Percentiles rank a stretch among this genome's conserved stretches.
Evolutionary conservation across 257 asterid species (phyloP).

Genomic region (Misopates orontium): DNA sequence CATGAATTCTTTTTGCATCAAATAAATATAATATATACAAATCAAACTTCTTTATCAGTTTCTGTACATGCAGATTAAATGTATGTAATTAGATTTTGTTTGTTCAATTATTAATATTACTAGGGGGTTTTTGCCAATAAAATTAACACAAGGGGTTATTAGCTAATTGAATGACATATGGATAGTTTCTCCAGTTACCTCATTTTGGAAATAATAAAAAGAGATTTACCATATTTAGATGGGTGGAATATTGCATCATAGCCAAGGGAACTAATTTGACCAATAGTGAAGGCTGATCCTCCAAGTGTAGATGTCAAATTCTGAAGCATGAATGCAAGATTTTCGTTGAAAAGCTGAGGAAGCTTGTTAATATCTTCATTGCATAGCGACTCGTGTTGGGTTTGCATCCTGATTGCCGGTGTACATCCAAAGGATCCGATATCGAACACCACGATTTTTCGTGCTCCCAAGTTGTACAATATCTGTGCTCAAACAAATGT

Average conservation of each 20-base stretch:
- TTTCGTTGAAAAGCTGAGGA: constrained; percentile 38
- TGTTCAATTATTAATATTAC: too few species aligned
- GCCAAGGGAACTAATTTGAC: constrained; percentile 45
- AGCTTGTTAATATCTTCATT: constrained; percentile 46
- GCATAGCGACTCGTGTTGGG: constrained; percentile 32
- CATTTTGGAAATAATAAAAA: too few species aligned
- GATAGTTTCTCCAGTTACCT: too few species aligned
- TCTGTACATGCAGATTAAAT: too few species aligned
- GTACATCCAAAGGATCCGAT: constrained; percentile 82
- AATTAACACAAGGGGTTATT: too few species aligned
- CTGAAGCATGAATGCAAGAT: constrained; percentile 43
- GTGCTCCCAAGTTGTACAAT: constrained; percentile 61
- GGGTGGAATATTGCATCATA: constrained; percentile 55
- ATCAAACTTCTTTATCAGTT: too few species aligned
- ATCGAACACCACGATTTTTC: constrained; percentile 62
- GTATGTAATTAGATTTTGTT: too few species aligned
- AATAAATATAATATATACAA: too few species aligned
- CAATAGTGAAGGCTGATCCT: constrained; percentile 50
- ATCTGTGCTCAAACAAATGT: constrained; percentile 36
- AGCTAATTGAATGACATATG: too few species aligned
- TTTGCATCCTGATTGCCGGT: constrained; percentile 46
- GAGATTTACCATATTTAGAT: constrained; percentile 47
- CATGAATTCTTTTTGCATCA: too few species aligned
- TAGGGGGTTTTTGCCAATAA: too few species aligned
- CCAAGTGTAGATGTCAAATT: constrained; percentile 38